Conservation (phyloP, 352 stramenopile species). For the Phytopythium montanum region DNA sequence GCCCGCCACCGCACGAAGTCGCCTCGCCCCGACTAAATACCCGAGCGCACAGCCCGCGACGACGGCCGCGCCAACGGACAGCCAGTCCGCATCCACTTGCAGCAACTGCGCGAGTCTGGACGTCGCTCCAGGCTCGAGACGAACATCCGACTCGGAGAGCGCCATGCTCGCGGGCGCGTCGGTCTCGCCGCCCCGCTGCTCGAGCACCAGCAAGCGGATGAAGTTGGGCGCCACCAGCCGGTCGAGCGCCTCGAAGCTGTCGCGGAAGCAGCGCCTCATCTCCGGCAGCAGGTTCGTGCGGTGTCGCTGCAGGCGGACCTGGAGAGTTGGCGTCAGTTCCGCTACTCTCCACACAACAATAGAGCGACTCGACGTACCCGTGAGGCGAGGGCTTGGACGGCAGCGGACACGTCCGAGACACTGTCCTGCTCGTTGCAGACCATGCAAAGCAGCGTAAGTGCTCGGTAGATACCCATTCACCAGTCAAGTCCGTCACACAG, state of each 20-base stretch:
- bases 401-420: slow-evolving; percentile 42
- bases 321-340: not conserved
- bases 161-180: not conserved
- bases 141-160: not conserved
- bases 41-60: slow-evolving; percentile 31
- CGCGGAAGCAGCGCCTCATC: slow-evolving; percentile 14
- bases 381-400: slow-evolving; percentile 47
- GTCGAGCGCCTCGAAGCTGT: slow-evolving; percentile 14
- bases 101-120: not conserved
- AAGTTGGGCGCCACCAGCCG: slow-evolving; percentile 18
- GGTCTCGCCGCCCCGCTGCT: slow-evolving; percentile 11
- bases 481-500: not conserved
- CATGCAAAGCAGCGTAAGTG: not conserved
- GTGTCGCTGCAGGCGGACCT: slow-evolving; percentile 20
- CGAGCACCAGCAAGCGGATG: slow-evolving; percentile 19
- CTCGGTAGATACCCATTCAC: not conserved
- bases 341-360: not conserved
- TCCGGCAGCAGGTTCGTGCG: slow-evolving; percentile 5
- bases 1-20: slow-evolving; percentile 6
- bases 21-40: slow-evolving; percentile 10
- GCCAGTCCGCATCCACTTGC: slow-evolving; percentile 15
- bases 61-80: slow-evolving; percentile 21
- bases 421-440: slow-evolving; percentile 31
- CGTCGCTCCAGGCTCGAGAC: not conserved
- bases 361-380: slow-evolving; percentile 26